Evolutionary conservation across 805 yeast genomes (phyloP), one percentile per base, ranked within the genome.

Genomic region (Torulaspora quercuum): DNA sequence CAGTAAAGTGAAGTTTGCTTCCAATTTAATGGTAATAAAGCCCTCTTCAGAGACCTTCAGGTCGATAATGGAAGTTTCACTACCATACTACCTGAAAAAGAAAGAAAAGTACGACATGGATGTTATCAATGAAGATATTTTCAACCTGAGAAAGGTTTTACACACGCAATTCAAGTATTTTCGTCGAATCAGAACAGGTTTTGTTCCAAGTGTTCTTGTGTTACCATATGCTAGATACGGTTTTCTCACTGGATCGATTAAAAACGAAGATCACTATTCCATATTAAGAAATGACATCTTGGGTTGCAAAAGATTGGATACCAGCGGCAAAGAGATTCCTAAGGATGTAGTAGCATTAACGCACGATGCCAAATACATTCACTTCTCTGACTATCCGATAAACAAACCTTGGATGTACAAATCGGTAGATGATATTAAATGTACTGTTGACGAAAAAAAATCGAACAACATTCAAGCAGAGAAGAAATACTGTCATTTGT

Each of bases 371-470:
- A 72, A 69, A 48, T 63, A 76, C 36, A 53, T 78, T 18, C 88
- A 81, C 53, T 81, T 75, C 54, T 74, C 82, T 3, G 88, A 81
- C 50, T 68, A 70, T 22, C 87, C 87, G 5, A 56, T 79, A 5
- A 76, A 79, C 0, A 80, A 81, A 50, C 87, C 86, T 4, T 80
- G 87, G 87, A 53, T 33, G 9, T 52, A 53, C 32, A n/a, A 18
- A 1, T 41, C 49, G 3, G 12, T 45, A 5, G 44, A 52, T 3
- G 50, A 45, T 4, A 32, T 57, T 19, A 38, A 48, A 38, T 59
- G 63, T 39, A 33, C 14, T 3, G 48, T 31, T 1, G 46, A 44
- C 11, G 41, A 29, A 19, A 32, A 25, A 12, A 23, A 47, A 6
- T 19, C 41, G 1, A 29, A 46, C 10, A 33, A 42, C 28, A 13